Evolutionary conservation across 257 asterid species (phyloP).

Genomic region (Capsicum baccatum): DNA sequence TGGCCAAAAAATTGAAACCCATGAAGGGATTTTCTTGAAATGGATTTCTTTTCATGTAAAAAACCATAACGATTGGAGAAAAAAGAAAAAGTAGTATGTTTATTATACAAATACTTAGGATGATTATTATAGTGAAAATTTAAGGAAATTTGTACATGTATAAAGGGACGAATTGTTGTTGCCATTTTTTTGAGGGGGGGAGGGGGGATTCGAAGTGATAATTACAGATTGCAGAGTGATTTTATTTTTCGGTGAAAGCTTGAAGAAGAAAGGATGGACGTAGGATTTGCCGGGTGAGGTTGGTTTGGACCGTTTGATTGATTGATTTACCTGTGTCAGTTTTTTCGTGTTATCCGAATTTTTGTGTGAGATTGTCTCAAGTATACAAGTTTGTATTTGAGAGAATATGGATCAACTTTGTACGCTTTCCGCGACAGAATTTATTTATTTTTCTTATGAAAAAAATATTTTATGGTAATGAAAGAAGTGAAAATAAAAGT

Average conservation of each 20-base stretch:
- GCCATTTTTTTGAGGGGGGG: constrained; percentile 31
- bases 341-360: constrained; percentile 19
- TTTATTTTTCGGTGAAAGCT: constrained; percentile 44
- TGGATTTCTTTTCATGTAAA: constrained; percentile 42
- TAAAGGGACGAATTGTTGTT: constrained; percentile 41
- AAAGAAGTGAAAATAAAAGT: no score
- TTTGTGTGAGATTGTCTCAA: neutral
- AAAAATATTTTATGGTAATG: no score
- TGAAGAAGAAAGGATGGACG: constrained; percentile 50
- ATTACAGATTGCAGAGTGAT: constrained; percentile 41
- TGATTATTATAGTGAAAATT: constrained; percentile 39
- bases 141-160: constrained; percentile 59
- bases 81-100: constrained; percentile 39
- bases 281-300: constrained; percentile 49
- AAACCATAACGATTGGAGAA: constrained; percentile 53
- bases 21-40: constrained; percentile 39
- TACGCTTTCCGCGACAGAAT: no score
- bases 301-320: constrained; percentile 49
- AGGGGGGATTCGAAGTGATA: neutral
- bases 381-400: no score
- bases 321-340: constrained; percentile 26
- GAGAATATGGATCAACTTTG: no score
- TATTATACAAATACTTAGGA: constrained; percentile 44
- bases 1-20: constrained; percentile 36
- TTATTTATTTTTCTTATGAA: no score